Conservation (phyloP, 352 stramenopile species). For the Peronospora farinosa region DNA sequence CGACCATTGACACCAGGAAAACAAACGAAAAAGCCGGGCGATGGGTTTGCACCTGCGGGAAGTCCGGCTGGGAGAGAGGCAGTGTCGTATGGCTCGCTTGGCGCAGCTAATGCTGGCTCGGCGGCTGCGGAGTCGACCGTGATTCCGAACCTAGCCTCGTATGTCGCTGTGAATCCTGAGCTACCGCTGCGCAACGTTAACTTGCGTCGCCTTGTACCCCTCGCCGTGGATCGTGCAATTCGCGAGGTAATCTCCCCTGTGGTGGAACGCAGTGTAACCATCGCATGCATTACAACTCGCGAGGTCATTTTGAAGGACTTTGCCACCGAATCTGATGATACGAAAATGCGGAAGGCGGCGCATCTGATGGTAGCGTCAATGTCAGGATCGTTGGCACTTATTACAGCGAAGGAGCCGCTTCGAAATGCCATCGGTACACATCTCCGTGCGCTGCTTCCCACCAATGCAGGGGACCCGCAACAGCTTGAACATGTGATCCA, state of each 20-base stretch:
- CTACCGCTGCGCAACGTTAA: slow-evolving; percentile 91
- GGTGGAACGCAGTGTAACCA: slow-evolving; percentile 97
- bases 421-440: slow-evolving; percentile 96
- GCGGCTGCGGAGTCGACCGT: slow-evolving; percentile 89
- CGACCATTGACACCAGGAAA: slow-evolving; percentile 62
- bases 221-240: slow-evolving; percentile 97
- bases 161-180: slow-evolving; percentile 96
- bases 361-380: slow-evolving; percentile 98
- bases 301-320: slow-evolving; percentile 99
- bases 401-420: slow-evolving; percentile 97
- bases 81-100: slow-evolving; percentile 26
- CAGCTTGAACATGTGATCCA: slow-evolving; percentile 96
- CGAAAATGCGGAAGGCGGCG: slow-evolving; percentile 96
- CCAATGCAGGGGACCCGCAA: slow-evolving; percentile 77
- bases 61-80: slow-evolving; percentile 48
- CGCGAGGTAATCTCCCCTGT: slow-evolving; percentile 98
- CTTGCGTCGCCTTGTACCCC: slow-evolving; percentile 91
- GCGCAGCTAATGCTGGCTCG: slow-evolving; percentile 19
- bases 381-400: slow-evolving; percentile 94
- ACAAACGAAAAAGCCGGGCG: slow-evolving; percentile 40
- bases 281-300: slow-evolving; percentile 97
- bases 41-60: slow-evolving; percentile 43
- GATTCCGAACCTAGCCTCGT: slow-evolving; percentile 96
- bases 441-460: slow-evolving; percentile 89
- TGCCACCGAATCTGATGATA: slow-evolving; percentile 91